A percentile compares a stretch with the other conserved stretches of the same genome.
phyloP scores from a whole-genome alignment of 768 basidiomycete genomes.

The Mrakia gelida region DNA sequence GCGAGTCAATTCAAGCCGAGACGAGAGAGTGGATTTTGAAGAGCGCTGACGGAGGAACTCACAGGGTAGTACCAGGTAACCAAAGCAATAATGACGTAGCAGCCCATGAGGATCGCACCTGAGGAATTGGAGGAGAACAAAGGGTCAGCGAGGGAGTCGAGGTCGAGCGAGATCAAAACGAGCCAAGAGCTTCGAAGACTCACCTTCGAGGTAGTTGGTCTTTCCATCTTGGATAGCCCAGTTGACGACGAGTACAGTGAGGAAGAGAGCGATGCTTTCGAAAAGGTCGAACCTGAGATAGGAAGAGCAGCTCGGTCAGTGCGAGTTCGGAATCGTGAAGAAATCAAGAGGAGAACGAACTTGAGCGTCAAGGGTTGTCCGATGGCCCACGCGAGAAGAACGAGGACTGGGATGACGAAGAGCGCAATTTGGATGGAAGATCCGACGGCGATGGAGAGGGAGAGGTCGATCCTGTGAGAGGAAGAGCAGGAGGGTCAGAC shows the following conservation, averaged over 20 bases:
- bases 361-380: conserved; percentile 42
- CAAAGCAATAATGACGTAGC: conserved; percentile 34
- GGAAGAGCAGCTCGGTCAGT: background rate
- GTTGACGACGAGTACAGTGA: conserved; percentile 42
- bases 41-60: background rate
- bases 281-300: conserved; percentile 36
- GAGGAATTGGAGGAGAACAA: too few relatives aligned
- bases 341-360: conserved; percentile 13
- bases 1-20: background rate
- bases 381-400: conserved; percentile 42
- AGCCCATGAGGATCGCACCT: conserved; percentile 40
- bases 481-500: background rate
- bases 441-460: conserved; percentile 39
- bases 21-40: background rate
- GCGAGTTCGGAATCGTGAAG: background rate
- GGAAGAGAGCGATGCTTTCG: conserved; percentile 41
- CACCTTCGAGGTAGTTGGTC: conserved; percentile 42
- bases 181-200: too few relatives aligned
- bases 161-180: too few relatives aligned
- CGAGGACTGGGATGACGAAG: conserved; percentile 40
- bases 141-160: too few relatives aligned
- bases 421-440: conserved; percentile 41
- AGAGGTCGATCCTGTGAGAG: conserved; percentile 23
- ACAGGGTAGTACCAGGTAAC: conserved; percentile 21
- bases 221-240: conserved; percentile 41